These are phyloP conservation scores for Solanum ossicruentum DNA, from an alignment of 257 asterid genomes.

Conservation along the genomic window DNA sequence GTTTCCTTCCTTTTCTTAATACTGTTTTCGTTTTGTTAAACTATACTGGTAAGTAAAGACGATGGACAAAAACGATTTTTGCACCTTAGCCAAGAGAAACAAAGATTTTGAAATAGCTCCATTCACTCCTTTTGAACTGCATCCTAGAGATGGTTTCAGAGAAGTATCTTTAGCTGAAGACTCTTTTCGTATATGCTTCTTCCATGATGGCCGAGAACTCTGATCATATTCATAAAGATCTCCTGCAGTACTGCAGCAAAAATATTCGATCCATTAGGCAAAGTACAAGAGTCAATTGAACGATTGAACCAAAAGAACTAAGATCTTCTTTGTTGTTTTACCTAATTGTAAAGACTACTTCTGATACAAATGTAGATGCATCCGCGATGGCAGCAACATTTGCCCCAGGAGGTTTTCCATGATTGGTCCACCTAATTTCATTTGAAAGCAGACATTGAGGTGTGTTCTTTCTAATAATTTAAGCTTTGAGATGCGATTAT, in stretches of 20 bases:
- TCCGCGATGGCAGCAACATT: constrained; percentile 49
- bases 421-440: constrained; percentile 55
- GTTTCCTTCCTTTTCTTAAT: not conserved
- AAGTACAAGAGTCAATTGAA: not conserved
- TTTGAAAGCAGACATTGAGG: not conserved
- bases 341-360: constrained; percentile 60
- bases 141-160: constrained; percentile 38
- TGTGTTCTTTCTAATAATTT: not conserved
- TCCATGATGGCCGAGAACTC: constrained; percentile 72
- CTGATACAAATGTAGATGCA: constrained; percentile 34
- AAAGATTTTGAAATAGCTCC: constrained; percentile 46
- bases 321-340: constrained; percentile 4
- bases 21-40: not conserved
- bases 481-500: not conserved
- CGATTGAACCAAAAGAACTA: not conserved
- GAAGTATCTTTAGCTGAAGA: constrained; percentile 26
- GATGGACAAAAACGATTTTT: not conserved
- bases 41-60: not conserved
- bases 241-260: constrained; percentile 50
- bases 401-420: constrained; percentile 78
- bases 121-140: constrained; percentile 33
- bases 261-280: constrained; percentile 1
- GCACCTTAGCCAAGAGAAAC: constrained; percentile 64
- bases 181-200: constrained; percentile 54
- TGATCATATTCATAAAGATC: constrained; percentile 78